These are phyloP conservation scores for Alloascoidea africana DNA, from an alignment of 805 yeast genomes.

Conservation along the genomic window DNA sequence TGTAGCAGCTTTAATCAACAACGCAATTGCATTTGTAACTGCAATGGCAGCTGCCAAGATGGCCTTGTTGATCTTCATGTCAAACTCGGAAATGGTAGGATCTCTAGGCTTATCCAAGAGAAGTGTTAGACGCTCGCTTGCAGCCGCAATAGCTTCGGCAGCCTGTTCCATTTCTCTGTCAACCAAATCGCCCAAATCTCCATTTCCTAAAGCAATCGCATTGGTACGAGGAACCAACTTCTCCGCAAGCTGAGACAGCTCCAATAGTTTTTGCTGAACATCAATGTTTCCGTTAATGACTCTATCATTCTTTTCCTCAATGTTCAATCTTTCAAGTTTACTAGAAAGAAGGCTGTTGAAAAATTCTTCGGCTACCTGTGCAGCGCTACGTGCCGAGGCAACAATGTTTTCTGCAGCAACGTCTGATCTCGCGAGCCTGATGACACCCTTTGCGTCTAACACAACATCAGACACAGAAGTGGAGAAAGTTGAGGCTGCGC, in stretches of 20 bases:
- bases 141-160: constrained; percentile 51
- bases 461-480: constrained; percentile 46
- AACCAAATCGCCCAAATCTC: constrained; percentile 55
- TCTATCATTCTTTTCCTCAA: constrained; percentile 58
- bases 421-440: constrained; percentile 34
- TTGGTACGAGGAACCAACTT: constrained; percentile 31
- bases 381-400: constrained; percentile 35
- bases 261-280: constrained; percentile 58
- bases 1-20: constrained; percentile 59
- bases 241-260: constrained; percentile 39
- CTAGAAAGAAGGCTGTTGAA: constrained; percentile 44
- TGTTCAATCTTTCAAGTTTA: constrained; percentile 29
- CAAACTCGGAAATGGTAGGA: constrained; percentile 37
- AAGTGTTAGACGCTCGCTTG: constrained; percentile 40
- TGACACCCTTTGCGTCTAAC: constrained; percentile 55
- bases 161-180: constrained; percentile 62
- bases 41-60: constrained; percentile 67
- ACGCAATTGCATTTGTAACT: constrained; percentile 62
- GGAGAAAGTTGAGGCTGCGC: constrained; percentile 47
- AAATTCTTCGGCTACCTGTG: constrained; percentile 45
- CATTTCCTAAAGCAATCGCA: constrained; percentile 15
- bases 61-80: constrained; percentile 60
- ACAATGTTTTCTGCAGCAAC: constrained; percentile 35
- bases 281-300: constrained; percentile 65
- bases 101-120: constrained; percentile 34